phyloP scores from a whole-genome alignment of 208 protist species.

The Trypanosoma congolense region DNA sequence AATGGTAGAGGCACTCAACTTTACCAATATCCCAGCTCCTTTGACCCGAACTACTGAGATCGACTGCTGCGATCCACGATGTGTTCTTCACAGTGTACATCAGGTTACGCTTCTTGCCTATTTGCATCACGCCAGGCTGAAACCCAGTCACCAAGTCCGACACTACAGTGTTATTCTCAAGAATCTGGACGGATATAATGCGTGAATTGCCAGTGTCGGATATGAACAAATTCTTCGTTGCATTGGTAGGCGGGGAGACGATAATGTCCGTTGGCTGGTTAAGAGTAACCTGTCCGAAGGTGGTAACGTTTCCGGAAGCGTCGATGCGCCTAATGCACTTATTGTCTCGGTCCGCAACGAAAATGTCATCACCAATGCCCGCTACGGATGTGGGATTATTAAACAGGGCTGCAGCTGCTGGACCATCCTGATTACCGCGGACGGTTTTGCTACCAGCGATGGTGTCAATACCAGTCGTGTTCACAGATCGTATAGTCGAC shows the following conservation, averaged over 20 bases:
- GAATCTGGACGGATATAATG: constrained; percentile 20
- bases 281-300: constrained; percentile 22
- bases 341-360: constrained; percentile 55
- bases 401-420: constrained; percentile 23
- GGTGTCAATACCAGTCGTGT: constrained; percentile 27
- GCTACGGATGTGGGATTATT: constrained; percentile 20
- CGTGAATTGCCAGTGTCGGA: constrained; percentile 35
- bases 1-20: constrained; percentile 9
- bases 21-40: constrained; percentile 2
- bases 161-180: constrained; percentile 5
- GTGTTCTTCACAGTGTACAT: constrained; percentile 16
- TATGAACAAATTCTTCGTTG: constrained; percentile 28
- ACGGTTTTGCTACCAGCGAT: constrained; percentile 33
- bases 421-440: constrained; percentile 29
- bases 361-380: constrained; percentile 19
- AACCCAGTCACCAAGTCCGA: constrained; percentile 8
- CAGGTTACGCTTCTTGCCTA: constrained; percentile 4
- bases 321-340: constrained; percentile 45
- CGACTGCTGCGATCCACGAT: constrained; percentile 9
- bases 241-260: constrained; percentile 5
- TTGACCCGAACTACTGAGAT: neutral
- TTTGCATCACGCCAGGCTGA: constrained; percentile 13
- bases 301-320: constrained; percentile 18
- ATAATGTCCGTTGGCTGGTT: constrained; percentile 18
- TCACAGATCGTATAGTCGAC: constrained; percentile 41